Base-by-base conservation (phyloP, 768 basidiomycete species). In the Russula emetica region DNA sequence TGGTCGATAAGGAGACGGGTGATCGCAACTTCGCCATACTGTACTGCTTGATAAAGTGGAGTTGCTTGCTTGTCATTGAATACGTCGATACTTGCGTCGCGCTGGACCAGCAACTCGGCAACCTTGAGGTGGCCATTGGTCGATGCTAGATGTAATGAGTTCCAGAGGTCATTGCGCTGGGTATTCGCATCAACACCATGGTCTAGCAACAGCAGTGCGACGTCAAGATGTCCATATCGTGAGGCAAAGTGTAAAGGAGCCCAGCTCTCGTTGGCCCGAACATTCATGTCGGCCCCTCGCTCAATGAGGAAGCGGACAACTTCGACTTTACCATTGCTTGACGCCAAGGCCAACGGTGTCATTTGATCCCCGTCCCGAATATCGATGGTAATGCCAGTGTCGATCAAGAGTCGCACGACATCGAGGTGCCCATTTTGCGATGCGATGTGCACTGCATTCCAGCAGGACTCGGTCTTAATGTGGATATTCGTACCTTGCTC, bases 311-410 rank as follows among this genome's bases (percentile, higher is more conserved):
- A 42, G 0, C 16, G 36, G 6, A 18, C 38, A 2, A 60, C 59
- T 4, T 32, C 59, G 3, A 42, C 10, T 18, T 52, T 18, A 2
- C 50, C 50, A 0, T 40, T 7, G 7, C 0, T 4, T 20, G 50
- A 60, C 5, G 59, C 59, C 38, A 60, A 26, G 24, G 26, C 18
- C 36, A 60, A 52, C 10, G 59, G 38, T 3, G 50, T 42, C 8
- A 7, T 11, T 45, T 38, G 14, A 18, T 8, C 8, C 1, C 11
- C 26, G 14, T 22, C 30, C 11, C 13, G 58, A 18, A 38, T 49
- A 22, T 42, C 26, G 26, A 60, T 26, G 3, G 36, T 11, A 22
- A 26, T 22, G 14, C 58, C 58, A 6, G 9, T 26, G 24, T 40
- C 50, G 11, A 60, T 26, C 5, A 60, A 42, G 2, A 52, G 18